Percentiles rank a stretch among this genome's conserved stretches.
Evolutionary conservation across 306 rosid genomes (phyloP).

Genomic region (Vachellia collinsii): DNA sequence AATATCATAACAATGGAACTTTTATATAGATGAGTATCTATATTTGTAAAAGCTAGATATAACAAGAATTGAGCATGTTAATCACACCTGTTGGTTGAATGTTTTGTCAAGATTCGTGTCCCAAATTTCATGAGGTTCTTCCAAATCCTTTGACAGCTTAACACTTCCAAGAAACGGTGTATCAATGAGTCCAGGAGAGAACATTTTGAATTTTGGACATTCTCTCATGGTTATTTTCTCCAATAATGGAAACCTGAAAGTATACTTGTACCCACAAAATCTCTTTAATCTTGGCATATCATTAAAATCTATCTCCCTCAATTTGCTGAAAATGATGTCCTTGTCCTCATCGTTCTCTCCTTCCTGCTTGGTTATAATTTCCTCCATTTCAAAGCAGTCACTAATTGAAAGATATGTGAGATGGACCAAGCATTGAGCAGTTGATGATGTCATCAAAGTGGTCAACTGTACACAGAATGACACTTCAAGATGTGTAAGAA

Average conservation of each 20-base stretch:
- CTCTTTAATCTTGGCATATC: not conserved
- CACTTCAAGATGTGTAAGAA: not conserved
- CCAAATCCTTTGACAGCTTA: not conserved
- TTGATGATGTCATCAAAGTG: not conserved
- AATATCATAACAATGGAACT: not conserved
- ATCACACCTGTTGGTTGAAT: not conserved
- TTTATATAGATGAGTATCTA: not conserved
- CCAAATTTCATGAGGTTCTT: not conserved
- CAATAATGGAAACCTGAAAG: not conserved
- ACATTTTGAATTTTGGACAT: not conserved
- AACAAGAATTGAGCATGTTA: not conserved
- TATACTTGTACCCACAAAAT: not conserved
- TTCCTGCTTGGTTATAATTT: not conserved
- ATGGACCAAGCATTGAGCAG: not conserved
- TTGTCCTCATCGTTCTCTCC: not conserved
- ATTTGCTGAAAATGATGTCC: not conserved
- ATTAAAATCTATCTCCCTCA: not conserved
- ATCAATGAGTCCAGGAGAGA: not conserved
- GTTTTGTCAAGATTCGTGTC: not conserved
- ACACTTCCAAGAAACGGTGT: not conserved
- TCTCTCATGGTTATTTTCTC: not conserved
- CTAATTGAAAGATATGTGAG: not conserved
- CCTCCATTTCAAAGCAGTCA: rapidly evolving
- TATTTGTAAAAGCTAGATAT: not conserved
- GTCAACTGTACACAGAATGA: rapidly evolving